Evolutionary conservation across 352 stramenopile genomes (phyloP), one percentile per base, ranked within the genome.

Genomic region (Pythium sp.): DNA sequence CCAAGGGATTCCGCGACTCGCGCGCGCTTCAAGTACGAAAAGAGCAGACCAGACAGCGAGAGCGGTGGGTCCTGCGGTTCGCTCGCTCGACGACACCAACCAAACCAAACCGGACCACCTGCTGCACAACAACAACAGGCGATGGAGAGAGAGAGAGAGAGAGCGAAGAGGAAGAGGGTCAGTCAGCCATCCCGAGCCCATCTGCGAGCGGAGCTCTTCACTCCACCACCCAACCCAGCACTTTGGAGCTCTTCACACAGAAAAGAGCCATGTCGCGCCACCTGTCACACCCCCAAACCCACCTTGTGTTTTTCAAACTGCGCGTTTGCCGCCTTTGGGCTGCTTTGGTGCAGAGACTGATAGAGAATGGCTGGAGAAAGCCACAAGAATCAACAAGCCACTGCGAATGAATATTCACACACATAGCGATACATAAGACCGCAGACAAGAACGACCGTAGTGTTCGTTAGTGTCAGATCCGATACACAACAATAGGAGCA

Each of bases 11-110:
- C 55, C 55, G 55, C 55, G 55, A 60, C 28, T 60, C 55, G 28
- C 55, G 26, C 7, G 30, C 70, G 78, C 83, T 92, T 90, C 81
- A 92, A 92, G 80, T 83, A 74, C 38, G 59, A 66, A 53, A 43
- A 58, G 47, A 20, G 32, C 58, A 66, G 57, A 64, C 34, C 46
- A 68, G 62, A 60, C 62, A 32, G 43, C 60, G 62, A 67, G 28
- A 51, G 26, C 18, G 30, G 30, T 5, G 30, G 30, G 30, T 32
- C 30, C 9, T 5, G 57, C 14, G 24, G 57, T 38, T 53, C 14
- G 53, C 57, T 53, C n/a, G 24, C 58, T 32, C 30, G 30, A 60
- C 55, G 55, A 60, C 28, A 51, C 51, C 62, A 60, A 67, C 34
- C 62, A 67, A 67, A 67, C 34, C 26, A 7, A 64, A 22, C 28